Conservation (phyloP, 2,329 filamentous ascomycete species). For the Macrophomina tecta region DNA sequence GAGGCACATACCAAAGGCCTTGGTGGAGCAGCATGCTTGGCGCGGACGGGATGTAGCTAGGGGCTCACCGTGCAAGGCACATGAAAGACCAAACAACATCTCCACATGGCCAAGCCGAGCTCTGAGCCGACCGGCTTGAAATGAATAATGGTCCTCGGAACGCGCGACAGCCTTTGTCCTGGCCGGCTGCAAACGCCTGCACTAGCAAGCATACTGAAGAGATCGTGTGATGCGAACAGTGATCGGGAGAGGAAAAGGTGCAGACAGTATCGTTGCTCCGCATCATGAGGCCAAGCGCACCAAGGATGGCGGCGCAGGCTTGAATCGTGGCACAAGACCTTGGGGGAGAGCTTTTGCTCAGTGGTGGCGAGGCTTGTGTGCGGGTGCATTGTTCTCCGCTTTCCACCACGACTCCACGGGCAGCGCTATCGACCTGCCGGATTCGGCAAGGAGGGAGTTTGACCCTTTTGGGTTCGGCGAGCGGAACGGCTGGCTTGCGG, state of each 20-base stretch:
- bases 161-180: neutral
- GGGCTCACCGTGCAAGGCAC: neutral
- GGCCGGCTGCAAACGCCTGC: neutral
- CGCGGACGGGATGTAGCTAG: neutral
- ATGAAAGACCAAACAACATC: neutral
- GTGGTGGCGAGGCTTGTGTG: slow-evolving; percentile 9
- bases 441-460: neutral
- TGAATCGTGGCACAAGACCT: slow-evolving; percentile 11
- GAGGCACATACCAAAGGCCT: neutral
- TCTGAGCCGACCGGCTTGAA: neutral
- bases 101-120: neutral
- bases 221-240: no score
- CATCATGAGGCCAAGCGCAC: slow-evolving; percentile 11
- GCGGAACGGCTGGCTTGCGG: neutral
- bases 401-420: neutral
- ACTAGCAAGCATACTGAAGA: neutral
- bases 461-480: neutral
- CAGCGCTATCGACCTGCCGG: slow-evolving; percentile 19
- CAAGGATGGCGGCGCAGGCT: slow-evolving; percentile 12
- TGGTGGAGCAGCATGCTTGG: slow-evolving; percentile 3
- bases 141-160: neutral
- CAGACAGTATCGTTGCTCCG: no score
- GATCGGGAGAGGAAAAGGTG: no score
- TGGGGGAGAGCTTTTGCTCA: neutral
- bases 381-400: neutral